Conservation (phyloP, 2,329 filamentous ascomycete species). For the Cyanodermella asteris region DNA sequence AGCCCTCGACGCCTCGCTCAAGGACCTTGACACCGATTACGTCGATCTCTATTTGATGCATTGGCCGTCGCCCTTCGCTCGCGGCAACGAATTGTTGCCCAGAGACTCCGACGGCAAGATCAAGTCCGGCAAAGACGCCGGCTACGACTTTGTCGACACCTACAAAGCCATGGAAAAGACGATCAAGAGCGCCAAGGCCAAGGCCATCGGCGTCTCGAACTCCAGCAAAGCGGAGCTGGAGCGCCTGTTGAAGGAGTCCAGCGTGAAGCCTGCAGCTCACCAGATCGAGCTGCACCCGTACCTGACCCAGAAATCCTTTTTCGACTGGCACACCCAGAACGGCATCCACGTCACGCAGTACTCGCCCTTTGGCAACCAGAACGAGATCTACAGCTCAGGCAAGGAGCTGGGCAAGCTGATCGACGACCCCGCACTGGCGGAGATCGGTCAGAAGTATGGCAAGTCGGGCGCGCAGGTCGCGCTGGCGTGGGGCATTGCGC, state of each 20-base stretch:
- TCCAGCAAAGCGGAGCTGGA: conserved; percentile 28
- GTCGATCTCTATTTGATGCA: conserved; percentile 51
- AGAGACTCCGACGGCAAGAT: conserved; percentile 22
- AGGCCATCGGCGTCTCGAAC: conserved; percentile 31
- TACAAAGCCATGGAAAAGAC: conserved; percentile 29
- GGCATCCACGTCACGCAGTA: conserved; percentile 33
- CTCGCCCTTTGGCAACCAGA: conserved; percentile 32
- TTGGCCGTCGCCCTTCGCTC: conserved; percentile 35
- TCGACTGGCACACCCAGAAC: conserved; percentile 25
- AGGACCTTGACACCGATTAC: conserved; percentile 42
- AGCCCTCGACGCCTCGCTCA: conserved; percentile 37
- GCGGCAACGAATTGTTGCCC: conserved; percentile 25
- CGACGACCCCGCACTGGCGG: conserved; percentile 26
- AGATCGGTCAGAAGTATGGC: conserved; percentile 29
- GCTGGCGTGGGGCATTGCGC: conserved; percentile 31
- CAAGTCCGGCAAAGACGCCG: conserved; percentile 16
- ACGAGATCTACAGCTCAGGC: conserved; percentile 24
- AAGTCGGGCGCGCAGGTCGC: conserved; percentile 30
- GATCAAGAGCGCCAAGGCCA: conserved; percentile 20
- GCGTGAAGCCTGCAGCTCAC: conserved; percentile 25
- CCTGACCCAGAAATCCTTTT: conserved; percentile 27
- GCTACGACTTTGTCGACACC: conserved; percentile 28
- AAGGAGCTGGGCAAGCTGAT: conserved; percentile 26
- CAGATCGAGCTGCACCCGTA: conserved; percentile 32
- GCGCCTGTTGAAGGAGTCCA: conserved; percentile 21